Evolutionary conservation across 1,139 yeast genomes (phyloP).

Genomic region (Hyphopichia burtonii): DNA sequence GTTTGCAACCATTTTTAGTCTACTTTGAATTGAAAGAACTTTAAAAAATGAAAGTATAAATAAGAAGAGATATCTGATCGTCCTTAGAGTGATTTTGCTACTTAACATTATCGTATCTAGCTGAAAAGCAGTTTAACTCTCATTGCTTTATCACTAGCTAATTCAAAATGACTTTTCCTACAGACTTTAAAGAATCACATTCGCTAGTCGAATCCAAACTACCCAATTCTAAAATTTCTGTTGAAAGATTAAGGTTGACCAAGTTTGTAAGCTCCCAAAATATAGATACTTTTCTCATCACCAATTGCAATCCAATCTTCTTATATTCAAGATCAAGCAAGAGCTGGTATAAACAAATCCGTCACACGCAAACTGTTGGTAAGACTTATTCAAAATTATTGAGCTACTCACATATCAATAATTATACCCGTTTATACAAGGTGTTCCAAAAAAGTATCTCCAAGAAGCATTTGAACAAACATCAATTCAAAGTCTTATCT

Average conservation of each 20-base stretch:
- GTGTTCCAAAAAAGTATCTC: not conserved
- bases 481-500: not conserved
- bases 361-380: not conserved
- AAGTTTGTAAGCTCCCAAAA: not conserved
- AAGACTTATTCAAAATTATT: not conserved
- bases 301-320: conserved; percentile 4
- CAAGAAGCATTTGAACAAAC: not conserved
- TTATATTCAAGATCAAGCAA: not conserved
- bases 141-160: not conserved
- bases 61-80: no score
- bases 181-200: not conserved
- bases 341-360: conserved; percentile 2
- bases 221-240: not conserved
- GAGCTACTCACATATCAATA: not conserved
- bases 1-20: no score
- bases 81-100: no score
- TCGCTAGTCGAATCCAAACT: not conserved
- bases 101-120: no score
- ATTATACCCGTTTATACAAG: not conserved
- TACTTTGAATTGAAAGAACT: no score
- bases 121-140: no score
- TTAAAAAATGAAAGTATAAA: no score
- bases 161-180: not conserved
- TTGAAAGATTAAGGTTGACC: not conserved
- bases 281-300: not conserved